Evolutionary conservation across 2,329 filamentous ascomycete species (phyloP), one percentile per base, ranked within the genome.

Genomic region (Cladobotryum protrusum): DNA sequence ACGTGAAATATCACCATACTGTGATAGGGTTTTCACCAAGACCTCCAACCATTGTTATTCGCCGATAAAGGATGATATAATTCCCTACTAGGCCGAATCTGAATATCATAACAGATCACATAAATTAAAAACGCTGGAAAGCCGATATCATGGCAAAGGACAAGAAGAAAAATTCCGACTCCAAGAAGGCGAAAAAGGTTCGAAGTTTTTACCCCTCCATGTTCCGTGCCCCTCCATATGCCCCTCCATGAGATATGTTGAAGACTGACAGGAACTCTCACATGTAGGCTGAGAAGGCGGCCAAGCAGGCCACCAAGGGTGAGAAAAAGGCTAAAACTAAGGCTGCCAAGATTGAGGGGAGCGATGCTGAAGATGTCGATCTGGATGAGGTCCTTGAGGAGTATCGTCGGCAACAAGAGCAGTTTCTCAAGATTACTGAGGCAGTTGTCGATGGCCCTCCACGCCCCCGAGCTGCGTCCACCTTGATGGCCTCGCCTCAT

Each of bases 401-500:
- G 67, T 97, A 95, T 70, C 87, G 87, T 58, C 88, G 87, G 64
- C 86, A 90, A 69, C 93, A 99, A 72, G 92, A 95, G 63, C 87
- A 88, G 62, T 96, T 95, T 64, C 81, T 93, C 61, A 96, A 96
- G 70, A 82, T 99, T 61, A 96, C 92, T 4, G 93, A 99, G 72
- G 78, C 81, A 3, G 73, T 85, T 19, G 80, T 78, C 40, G 79
- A 82, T 19, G 79, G 73, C 3, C 87, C 91, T 15, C 93, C 93
- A 1, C 81, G 82, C 48, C 81, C 90, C 18, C 82, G 93, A 47
- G 82, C 87, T 18, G 92, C 90, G 6, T 81, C 89, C 7, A 89
- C 88, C 0, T 72, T 99, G 52, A 78, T 96, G 57, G 89, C 89
- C 17, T 92, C 87, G 36, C 93, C 93, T 1, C 81, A 85, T 32